Percentiles rank a stretch among this genome's conserved stretches.
These are phyloP conservation scores for Collybiopsis luxurians DNA, from an alignment of 768 basidiomycete species.

Conservation along the genomic window DNA sequence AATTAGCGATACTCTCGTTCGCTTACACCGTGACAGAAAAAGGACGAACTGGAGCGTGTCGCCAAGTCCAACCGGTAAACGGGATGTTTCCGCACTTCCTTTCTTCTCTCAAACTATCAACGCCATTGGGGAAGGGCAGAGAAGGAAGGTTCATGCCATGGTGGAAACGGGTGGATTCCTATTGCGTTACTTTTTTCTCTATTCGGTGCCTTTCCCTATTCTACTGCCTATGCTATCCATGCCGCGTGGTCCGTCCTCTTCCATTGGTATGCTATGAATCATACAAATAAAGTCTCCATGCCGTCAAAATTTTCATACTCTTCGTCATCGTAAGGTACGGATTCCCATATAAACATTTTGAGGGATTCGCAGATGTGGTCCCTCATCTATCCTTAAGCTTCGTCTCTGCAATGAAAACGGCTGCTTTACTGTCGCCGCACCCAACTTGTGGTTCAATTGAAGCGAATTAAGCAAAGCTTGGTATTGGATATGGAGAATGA, in stretches of 20 bases:
- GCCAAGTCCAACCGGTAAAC: slow-evolving; percentile 99
- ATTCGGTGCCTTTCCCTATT: background rate
- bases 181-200: background rate
- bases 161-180: background rate
- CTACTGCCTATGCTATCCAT: background rate
- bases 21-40: slow-evolving; percentile 61
- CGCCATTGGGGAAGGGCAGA: background rate
- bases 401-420: too few relatives aligned
- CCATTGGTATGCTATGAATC: slow-evolving; percentile 3
- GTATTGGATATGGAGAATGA: too few relatives aligned
- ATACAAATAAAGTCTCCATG: background rate
- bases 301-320: background rate
- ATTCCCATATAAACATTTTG: too few relatives aligned
- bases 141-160: background rate
- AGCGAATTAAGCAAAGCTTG: too few relatives aligned
- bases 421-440: too few relatives aligned
- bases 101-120: background rate
- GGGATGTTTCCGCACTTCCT: background rate
- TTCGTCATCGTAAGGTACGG: background rate
- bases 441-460: too few relatives aligned
- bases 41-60: slow-evolving; percentile 99
- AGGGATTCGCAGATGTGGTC: too few relatives aligned
- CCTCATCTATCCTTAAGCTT: too few relatives aligned
- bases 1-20: background rate
- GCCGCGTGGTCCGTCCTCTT: background rate